Conservation (phyloP, 192 early-diverging fungal species). For the Geosiphon pyriformis region DNA sequence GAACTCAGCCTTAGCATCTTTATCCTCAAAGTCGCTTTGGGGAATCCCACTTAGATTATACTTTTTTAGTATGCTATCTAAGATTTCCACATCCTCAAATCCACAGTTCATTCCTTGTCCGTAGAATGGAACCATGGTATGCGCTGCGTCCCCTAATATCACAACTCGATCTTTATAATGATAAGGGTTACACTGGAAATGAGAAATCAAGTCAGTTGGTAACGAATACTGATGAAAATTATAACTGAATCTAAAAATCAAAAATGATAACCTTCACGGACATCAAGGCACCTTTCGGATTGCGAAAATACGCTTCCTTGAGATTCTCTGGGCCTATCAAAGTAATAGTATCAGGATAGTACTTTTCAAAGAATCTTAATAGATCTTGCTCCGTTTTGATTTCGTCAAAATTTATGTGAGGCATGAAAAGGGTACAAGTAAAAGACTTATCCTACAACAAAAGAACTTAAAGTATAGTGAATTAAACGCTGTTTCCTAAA, state of each 20-base stretch:
- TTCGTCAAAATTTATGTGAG: conserved; percentile 71
- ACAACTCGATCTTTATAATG: conserved; percentile 71
- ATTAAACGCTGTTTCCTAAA: background rate
- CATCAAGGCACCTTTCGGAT: conserved; percentile 80
- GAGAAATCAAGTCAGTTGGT: conserved; percentile 5
- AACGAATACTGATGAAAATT: background rate
- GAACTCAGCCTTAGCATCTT: conserved; percentile 10
- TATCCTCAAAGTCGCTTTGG: conserved; percentile 38
- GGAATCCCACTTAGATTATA: conserved; percentile 43
- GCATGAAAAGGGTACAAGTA: conserved; percentile 97
- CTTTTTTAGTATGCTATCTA: conserved; percentile 55
- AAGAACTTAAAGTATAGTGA: background rate
- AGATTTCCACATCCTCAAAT: conserved; percentile 83
- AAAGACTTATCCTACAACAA: conserved; percentile 76
- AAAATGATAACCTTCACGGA: conserved; percentile 59
- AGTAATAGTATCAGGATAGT: conserved; percentile 73
- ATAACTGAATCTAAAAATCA: background rate
- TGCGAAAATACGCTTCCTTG: conserved; percentile 70
- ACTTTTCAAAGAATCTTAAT: conserved; percentile 60
- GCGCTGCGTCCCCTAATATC: conserved; percentile 93
- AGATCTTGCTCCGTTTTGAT: conserved; percentile 62
- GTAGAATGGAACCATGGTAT: conserved; percentile 98
- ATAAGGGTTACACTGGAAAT: conserved; percentile 59
- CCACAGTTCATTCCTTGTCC: conserved; percentile 99
- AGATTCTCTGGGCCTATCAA: conserved; percentile 74